Evolutionary conservation across 441 rosid species (phyloP).

Genomic region (Rhodomyrtus psidioides): DNA sequence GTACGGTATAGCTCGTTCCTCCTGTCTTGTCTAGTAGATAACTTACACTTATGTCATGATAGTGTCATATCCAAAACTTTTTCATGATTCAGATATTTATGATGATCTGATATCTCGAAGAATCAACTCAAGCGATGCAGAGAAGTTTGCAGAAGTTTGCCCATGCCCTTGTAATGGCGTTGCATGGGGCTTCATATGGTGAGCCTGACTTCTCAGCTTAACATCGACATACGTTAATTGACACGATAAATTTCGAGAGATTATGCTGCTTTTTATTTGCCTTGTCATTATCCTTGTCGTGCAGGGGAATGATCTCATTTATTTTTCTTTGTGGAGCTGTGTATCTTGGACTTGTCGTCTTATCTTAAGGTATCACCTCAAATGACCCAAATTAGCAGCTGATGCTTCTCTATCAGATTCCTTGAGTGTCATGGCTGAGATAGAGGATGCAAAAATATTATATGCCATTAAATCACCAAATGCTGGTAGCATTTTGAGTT

Average conservation of each 20-base stretch:
- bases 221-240: not conserved
- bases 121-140: constrained; percentile 81
- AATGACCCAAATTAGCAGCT: not conserved
- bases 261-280: not conserved
- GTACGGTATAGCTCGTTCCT: constrained; percentile 37
- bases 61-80: not conserved
- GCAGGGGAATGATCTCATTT: constrained; percentile 91
- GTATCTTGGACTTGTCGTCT: constrained; percentile 77
- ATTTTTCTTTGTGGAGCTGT: constrained; percentile 55
- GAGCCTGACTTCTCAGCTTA: constrained; percentile 5
- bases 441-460: not conserved
- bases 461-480: not conserved
- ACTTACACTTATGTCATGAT: not conserved
- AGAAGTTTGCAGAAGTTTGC: constrained; percentile 91
- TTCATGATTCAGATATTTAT: constrained; percentile 54
- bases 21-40: not conserved
- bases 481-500: not conserved
- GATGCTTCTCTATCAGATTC: not conserved
- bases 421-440: not conserved
- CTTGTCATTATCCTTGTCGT: not conserved
- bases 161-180: constrained; percentile 85
- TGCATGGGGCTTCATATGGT: constrained; percentile 94
- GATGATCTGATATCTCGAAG: constrained; percentile 90
- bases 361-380: constrained; percentile 42
- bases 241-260: not conserved